Conservation (phyloP, 1,284 basidiomycete species). For the Trichosporon sp. region DNA sequence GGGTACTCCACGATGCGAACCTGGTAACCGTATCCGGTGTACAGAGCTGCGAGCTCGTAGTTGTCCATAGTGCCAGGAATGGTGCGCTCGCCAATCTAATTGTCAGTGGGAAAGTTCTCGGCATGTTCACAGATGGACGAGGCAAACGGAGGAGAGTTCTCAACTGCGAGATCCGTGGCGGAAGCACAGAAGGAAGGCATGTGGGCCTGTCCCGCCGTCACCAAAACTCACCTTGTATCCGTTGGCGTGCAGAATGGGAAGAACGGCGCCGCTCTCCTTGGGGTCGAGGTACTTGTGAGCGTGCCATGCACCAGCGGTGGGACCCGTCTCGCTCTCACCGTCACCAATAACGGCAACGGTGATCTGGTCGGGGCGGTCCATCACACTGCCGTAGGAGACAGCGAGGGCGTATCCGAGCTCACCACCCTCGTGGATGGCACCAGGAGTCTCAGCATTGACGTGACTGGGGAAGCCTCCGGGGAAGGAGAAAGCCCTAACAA, state of each 20-base stretch:
- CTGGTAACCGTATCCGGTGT: constrained; percentile 73
- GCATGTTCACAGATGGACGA: too few relatives aligned
- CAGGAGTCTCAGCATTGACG: constrained; percentile 66
- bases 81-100: constrained; percentile 80
- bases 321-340: constrained; percentile 80
- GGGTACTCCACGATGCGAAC: constrained; percentile 71
- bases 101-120: constrained; percentile 56
- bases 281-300: constrained; percentile 81
- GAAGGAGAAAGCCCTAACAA: constrained; percentile 49
- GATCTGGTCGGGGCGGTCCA: constrained; percentile 77
- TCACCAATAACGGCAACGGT: constrained; percentile 75
- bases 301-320: constrained; percentile 75
- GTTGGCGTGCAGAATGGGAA: constrained; percentile 80
- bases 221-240: constrained; percentile 33
- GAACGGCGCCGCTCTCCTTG: constrained; percentile 78
- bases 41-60: constrained; percentile 55
- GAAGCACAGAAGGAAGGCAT: too few relatives aligned
- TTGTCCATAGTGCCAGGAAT: constrained; percentile 87
- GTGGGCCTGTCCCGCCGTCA: too few relatives aligned
- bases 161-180: too few relatives aligned
- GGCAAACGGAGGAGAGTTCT: too few relatives aligned
- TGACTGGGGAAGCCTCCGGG: constrained; percentile 53
- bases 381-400: constrained; percentile 69
- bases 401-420: constrained; percentile 83
- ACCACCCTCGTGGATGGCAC: constrained; percentile 81